phyloP scores from a whole-genome alignment of 2,329 filamentous ascomycete species.

The Fonsecaea pugnacius region DNA sequence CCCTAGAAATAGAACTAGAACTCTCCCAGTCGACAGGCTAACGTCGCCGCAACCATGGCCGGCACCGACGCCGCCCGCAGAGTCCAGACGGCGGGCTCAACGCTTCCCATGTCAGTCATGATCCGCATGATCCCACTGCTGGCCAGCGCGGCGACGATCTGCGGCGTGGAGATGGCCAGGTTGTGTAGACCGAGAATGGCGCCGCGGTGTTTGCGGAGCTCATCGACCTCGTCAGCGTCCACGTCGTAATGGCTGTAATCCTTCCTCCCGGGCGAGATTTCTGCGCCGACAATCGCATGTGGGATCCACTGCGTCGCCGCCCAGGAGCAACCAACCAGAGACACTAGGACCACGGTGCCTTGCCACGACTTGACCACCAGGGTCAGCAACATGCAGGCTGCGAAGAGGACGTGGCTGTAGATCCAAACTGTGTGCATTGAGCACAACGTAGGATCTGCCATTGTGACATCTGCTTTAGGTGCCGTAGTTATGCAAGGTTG shows the following conservation, averaged over 20 bases:
- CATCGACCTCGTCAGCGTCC: neutral
- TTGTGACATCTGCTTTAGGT: neutral
- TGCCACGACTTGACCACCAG: neutral
- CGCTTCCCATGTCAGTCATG: conserved; percentile 1
- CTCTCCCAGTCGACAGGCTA: neutral
- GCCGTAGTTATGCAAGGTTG: no score
- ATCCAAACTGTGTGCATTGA: neutral
- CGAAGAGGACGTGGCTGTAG: conserved; percentile 4
- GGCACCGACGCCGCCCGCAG: neutral
- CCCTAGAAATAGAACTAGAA: no score
- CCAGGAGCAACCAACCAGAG: conserved; percentile 5
- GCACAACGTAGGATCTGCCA: neutral
- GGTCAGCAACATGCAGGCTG: conserved; percentile 3
- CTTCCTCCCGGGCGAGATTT: conserved; percentile 1
- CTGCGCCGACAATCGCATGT: neutral
- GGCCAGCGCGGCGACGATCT: neutral
- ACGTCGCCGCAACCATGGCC: neutral
- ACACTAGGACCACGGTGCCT: conserved; percentile 5
- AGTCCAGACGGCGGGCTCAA: conserved; percentile 1
- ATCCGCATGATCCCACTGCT: conserved; percentile 7
- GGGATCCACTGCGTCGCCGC: conserved; percentile 6
- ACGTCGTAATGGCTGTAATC: neutral
- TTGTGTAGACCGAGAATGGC: conserved; percentile 3
- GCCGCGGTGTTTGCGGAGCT: neutral
- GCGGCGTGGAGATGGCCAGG: neutral